Conservation (phyloP, 2,329 filamentous ascomycete species). For the Aspergillus sergii region DNA sequence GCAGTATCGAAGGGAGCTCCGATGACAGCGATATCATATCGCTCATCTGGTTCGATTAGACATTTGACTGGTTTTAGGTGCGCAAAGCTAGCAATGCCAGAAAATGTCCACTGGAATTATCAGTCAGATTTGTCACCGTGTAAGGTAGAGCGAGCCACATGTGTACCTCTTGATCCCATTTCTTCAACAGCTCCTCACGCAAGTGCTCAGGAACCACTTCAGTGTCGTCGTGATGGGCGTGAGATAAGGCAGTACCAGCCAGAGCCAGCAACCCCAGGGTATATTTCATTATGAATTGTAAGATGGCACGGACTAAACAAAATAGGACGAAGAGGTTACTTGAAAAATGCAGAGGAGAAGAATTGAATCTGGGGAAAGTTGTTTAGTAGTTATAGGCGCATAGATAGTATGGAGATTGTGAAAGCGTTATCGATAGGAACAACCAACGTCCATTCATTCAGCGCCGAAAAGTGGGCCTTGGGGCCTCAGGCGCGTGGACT, state of each 20-base stretch:
- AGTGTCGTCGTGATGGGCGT: conserved; percentile 45
- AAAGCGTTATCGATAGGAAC: conserved; percentile 17
- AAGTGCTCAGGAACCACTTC: conserved; percentile 43
- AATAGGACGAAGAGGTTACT: neutral
- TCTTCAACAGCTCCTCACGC: conserved; percentile 47
- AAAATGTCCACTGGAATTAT: conserved; percentile 61
- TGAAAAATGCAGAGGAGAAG: neutral
- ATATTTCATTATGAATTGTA: conserved; percentile 30
- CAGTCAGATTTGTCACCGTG: neutral
- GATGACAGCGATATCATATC: conserved; percentile 72
- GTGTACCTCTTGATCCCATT: conserved; percentile 52
- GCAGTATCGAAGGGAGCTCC: conserved; percentile 76
- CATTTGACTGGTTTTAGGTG: conserved; percentile 71
- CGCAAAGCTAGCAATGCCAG: conserved; percentile 74
- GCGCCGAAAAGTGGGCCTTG: conserved; percentile 17
- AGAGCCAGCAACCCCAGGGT: conserved; percentile 36
- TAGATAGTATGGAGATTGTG: conserved; percentile 25
- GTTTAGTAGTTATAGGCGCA: conserved; percentile 12
- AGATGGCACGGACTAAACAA: neutral
- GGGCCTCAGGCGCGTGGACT: conserved; percentile 14
- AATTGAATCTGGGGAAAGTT: neutral
- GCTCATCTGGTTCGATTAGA: conserved; percentile 64
- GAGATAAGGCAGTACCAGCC: conserved; percentile 33
- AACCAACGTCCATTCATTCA: neutral
- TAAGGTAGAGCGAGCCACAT: neutral